phyloP scores from a whole-genome alignment of 2,329 filamentous ascomycete species.

The Penicillium sp. region DNA sequence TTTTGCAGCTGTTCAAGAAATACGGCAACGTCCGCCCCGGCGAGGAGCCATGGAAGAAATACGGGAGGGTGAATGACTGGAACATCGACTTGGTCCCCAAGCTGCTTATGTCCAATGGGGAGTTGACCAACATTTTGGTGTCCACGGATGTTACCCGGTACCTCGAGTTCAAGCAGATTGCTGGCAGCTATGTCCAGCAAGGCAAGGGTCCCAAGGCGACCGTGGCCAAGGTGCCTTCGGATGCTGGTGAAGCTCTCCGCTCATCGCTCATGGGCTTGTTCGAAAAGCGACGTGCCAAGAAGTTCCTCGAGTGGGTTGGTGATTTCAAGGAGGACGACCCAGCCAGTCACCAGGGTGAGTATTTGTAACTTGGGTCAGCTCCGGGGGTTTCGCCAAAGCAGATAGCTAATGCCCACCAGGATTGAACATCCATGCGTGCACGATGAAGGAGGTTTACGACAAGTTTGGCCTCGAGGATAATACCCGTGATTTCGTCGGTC shows the following conservation, averaged over 20 bases:
- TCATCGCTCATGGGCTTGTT: constrained; percentile 96
- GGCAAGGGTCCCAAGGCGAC: constrained; percentile 77
- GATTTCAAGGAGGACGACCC: constrained; percentile 79
- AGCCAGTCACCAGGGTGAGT: constrained; percentile 78
- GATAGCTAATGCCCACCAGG: constrained; percentile 51
- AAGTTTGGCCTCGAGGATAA: constrained; percentile 89
- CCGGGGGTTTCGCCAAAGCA: neutral
- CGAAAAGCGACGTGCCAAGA: constrained; percentile 95
- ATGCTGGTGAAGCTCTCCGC: constrained; percentile 82
- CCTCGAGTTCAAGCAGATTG: constrained; percentile 91
- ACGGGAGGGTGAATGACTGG: constrained; percentile 95
- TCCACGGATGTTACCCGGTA: constrained; percentile 89
- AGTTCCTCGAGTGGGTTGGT: constrained; percentile 94
- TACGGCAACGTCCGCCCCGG: constrained; percentile 78
- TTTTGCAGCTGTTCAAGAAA: constrained; percentile 88
- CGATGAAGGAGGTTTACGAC: constrained; percentile 98
- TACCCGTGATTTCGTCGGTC: constrained; percentile 94
- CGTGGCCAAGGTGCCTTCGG: constrained; percentile 94
- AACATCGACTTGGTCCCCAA: constrained; percentile 99
- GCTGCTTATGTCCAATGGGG: constrained; percentile 96
- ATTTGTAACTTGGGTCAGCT: constrained; percentile 27
- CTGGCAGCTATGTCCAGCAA: constrained; percentile 95
- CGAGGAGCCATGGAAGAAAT: constrained; percentile 96
- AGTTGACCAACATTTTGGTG: constrained; percentile 97
- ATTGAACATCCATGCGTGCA: constrained; percentile 72